Conservation (phyloP, 768 basidiomycete genomes). For the Coprinellus micaceus region DNA sequence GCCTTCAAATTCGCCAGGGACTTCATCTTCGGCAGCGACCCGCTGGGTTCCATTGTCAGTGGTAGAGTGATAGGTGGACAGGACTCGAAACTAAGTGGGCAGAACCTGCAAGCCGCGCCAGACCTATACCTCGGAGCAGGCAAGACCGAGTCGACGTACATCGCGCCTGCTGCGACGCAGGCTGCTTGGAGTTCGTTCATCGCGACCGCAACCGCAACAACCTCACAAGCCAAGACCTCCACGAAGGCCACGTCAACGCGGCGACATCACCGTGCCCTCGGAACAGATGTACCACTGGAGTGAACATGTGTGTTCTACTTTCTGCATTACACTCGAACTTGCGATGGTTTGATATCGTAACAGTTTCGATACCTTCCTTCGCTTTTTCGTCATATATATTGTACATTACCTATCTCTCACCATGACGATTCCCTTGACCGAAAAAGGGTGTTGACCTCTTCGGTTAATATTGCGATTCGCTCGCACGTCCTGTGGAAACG, state of each 20-base stretch:
- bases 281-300: no score
- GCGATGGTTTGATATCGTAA: no score
- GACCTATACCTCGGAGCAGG: constrained; percentile 55
- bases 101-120: constrained; percentile 50
- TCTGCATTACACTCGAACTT: no score
- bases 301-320: no score
- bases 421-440: no score
- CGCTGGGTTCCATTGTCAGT: constrained; percentile 53
- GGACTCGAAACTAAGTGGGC: constrained; percentile 38
- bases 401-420: no score
- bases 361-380: no score
- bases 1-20: constrained; percentile 60
- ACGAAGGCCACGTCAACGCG: not conserved
- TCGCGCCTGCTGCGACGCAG: constrained; percentile 52
- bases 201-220: constrained; percentile 32
- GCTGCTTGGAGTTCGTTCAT: constrained; percentile 55
- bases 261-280: not conserved
- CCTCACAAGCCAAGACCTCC: not conserved
- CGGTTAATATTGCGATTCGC: no score
- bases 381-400: no score
- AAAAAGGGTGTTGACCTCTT: no score
- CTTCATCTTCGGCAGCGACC: constrained; percentile 62
- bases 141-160: constrained; percentile 48
- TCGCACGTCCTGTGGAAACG: no score
- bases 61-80: constrained; percentile 45